Conservation (phyloP, 805 yeast genomes). For the Yamadazyma scolyti region DNA sequence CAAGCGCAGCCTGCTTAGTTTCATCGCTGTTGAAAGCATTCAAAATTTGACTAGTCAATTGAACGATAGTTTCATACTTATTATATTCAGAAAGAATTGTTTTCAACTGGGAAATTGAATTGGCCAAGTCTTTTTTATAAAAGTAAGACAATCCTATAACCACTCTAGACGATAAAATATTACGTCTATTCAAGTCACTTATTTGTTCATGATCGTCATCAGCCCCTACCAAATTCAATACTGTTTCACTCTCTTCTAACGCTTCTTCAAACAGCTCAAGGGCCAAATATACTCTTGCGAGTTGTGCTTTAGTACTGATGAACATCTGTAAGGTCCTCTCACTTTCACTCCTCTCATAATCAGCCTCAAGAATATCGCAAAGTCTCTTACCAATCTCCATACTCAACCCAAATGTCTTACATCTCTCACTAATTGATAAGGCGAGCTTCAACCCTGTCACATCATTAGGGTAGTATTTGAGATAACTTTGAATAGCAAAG, state of each 20-base stretch:
- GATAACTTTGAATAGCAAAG: conserved; percentile 60
- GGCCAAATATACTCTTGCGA: conserved; percentile 72
- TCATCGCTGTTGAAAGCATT: conserved; percentile 75
- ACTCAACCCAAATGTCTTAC: conserved; percentile 59
- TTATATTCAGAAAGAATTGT: conserved; percentile 51
- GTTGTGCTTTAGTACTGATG: conserved; percentile 61
- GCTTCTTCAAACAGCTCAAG: conserved; percentile 52
- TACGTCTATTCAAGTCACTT: conserved; percentile 8
- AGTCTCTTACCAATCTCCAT: conserved; percentile 43
- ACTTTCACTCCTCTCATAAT: conserved; percentile 55
- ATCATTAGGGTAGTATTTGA: conserved; percentile 61
- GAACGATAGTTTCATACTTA: conserved; percentile 63
- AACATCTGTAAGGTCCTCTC: conserved; percentile 44
- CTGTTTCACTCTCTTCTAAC: conserved; percentile 55
- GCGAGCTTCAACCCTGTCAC: conserved; percentile 54
- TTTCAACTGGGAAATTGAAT: conserved; percentile 65
- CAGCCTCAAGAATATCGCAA: conserved; percentile 46
- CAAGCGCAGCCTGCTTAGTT: conserved; percentile 77
- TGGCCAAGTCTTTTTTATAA: conserved; percentile 59
- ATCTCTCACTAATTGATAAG: conserved; percentile 61
- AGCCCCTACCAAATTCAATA: conserved; percentile 46
- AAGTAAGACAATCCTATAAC: conserved; percentile 71
- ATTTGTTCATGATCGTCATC: conserved; percentile 24
- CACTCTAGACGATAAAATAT: conserved; percentile 55
- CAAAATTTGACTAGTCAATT: conserved; percentile 73